Evolutionary conservation across 2,329 filamentous ascomycete genomes (phyloP).

Genomic region (Leptographium radiaticola): DNA sequence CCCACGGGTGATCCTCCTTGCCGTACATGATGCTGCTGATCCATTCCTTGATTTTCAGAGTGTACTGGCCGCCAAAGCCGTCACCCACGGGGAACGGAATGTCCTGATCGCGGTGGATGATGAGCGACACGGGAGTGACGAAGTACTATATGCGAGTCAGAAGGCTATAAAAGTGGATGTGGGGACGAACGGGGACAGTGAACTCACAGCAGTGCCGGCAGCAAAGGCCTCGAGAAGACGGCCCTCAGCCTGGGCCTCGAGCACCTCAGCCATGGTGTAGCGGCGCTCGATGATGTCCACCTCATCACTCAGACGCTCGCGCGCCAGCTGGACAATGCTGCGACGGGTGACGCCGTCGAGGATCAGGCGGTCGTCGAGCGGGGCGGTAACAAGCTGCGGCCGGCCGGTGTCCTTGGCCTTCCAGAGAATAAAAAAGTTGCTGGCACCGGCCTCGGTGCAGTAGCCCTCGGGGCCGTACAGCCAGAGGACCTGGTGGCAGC

Average conservation of each 20-base stretch:
- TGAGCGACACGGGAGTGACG: conserved; percentile 52
- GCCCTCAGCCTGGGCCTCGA: conserved; percentile 60
- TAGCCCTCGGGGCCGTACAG: conserved; percentile 64
- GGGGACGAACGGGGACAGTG: conserved; percentile 25
- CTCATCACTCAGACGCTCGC: conserved; percentile 44
- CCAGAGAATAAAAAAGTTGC: conserved; percentile 86
- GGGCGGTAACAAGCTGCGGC: conserved; percentile 67
- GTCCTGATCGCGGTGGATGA: conserved; percentile 54
- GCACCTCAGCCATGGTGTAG: conserved; percentile 69
- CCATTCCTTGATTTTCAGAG: conserved; percentile 51
- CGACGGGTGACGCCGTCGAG: conserved; percentile 79
- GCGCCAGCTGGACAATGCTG: conserved; percentile 61
- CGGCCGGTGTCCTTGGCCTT: conserved; percentile 42
- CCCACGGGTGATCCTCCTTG: conserved; percentile 54
- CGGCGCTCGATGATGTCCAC: conserved; percentile 67
- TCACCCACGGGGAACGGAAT: conserved; percentile 48
- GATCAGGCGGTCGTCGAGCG: conserved; percentile 70
- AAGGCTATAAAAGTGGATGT: conserved; percentile 8
- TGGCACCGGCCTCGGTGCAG: conserved; percentile 84
- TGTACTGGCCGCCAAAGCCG: conserved; percentile 40
- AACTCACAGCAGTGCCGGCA: conserved; percentile 72
- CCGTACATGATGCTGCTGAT: conserved; percentile 66
- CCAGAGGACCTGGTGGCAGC: conserved; percentile 90
- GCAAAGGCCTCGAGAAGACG: conserved; percentile 75
- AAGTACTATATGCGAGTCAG: conserved; percentile 41